Percentiles rank a stretch among this genome's conserved stretches.
Conservation (phyloP, 352 stramenopile genomes). For the Globisporangium yorkense region DNA sequence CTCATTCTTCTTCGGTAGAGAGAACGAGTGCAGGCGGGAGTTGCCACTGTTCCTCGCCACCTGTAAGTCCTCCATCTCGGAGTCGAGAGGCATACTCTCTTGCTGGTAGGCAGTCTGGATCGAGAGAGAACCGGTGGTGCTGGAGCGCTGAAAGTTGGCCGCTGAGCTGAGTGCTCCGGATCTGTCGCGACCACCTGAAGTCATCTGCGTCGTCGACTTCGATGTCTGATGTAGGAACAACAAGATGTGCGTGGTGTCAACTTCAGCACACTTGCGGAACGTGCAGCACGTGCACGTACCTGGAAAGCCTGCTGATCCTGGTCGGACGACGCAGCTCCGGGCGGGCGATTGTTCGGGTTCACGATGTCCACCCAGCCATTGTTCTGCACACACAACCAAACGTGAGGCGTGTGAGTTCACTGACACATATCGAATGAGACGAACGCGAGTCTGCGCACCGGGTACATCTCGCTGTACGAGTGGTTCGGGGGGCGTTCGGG, state of each 20-base stretch:
- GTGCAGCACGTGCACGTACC: not conserved
- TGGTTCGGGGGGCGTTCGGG: slow-evolving; percentile 68
- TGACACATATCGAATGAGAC: not conserved
- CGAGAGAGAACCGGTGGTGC: not conserved
- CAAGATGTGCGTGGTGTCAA: not conserved
- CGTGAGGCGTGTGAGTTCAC: not conserved
- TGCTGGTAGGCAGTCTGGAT: slow-evolving; percentile 5
- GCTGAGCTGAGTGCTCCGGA: not conserved
- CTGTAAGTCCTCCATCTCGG: slow-evolving; percentile 2
- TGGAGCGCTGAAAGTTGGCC: not conserved
- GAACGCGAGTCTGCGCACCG: slow-evolving; percentile 25
- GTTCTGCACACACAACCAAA: slow-evolving; percentile 20
- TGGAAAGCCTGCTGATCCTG: slow-evolving; percentile 6
- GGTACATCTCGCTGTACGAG: slow-evolving; percentile 70
- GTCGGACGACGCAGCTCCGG: not conserved
- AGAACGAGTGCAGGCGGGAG: slow-evolving; percentile 37
- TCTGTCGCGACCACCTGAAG: slow-evolving; percentile 5
- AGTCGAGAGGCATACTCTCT: slow-evolving; percentile 1
- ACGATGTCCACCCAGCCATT: slow-evolving; percentile 70
- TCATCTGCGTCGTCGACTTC: not conserved
- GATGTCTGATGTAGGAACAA: not conserved
- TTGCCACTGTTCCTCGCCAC: not conserved
- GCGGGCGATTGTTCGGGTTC: slow-evolving; percentile 18
- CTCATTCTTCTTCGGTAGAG: slow-evolving; percentile 25
- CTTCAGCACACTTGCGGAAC: not conserved